Base-by-base conservation (phyloP, 805 yeast genomes). In the Pichia thaimueangensis region DNA sequence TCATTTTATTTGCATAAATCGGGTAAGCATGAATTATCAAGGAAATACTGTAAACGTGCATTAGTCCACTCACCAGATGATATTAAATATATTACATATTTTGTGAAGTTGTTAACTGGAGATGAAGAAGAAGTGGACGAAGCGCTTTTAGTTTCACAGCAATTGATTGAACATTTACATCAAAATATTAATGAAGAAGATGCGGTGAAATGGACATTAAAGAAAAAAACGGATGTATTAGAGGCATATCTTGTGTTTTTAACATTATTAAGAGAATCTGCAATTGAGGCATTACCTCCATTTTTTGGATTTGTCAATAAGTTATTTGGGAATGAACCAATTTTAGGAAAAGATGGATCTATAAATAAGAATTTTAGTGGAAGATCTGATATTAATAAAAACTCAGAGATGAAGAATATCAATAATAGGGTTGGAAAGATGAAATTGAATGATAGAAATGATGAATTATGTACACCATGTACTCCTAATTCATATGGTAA, bases 241-340 rank as follows among this genome's bases (percentile, higher is more conserved):
- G 85, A 86, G 56, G 68, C 87, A 57, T 84, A 84, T 52, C 69
- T 84, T 61, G 82, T 95, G 0, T 86, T 82, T 52, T 63, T 87
- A 29, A 78, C 86, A 1, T 65, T 86, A n/a, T 63, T 78, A 40
- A 88, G 83, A 53, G 69, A 76, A 6, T 64, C 74, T 4, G 68
- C 73, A 2, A 22, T 35, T 6, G 45, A 38, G 11, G 37, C 70
- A 38, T 57, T 88, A n/a, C 74, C 84, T 2, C 86, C 76, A 35
- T 69, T 86, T 9, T 82, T 87, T 50, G 71, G 67, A 10, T 57
- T 82, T 10, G 81, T 72, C 51, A 70, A 76, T 37, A 67, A 60
- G 22, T 41, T 60, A 13, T 52, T 59, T 35, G 57, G 54, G 15
- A 30, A 35, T 31, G 22, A 39, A 24, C 37, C 20, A 4, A 13